A percentile compares a stretch with the other conserved stretches of the same genome.
Conservation (phyloP, 768 basidiomycete genomes). For the Termitomyces sp. region DNA sequence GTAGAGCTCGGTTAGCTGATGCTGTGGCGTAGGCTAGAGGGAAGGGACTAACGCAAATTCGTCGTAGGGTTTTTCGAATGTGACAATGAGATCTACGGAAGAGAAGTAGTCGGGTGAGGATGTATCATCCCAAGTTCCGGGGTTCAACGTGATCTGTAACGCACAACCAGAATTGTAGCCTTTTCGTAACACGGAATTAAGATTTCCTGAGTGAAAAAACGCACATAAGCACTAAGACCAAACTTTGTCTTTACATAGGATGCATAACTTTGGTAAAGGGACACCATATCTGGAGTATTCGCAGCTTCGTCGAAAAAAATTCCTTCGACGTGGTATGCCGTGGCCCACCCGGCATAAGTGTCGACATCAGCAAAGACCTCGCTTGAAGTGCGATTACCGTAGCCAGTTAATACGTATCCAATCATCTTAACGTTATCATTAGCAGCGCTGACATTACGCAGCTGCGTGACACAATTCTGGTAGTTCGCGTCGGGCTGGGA, state of each 20-base stretch:
- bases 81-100: slow-evolving; percentile 21
- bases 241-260: slow-evolving; percentile 9
- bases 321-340: slow-evolving; percentile 25
- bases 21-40: too few species aligned
- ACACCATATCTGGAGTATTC: slow-evolving; percentile 10
- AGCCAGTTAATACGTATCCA: slow-evolving; percentile 28
- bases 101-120: background rate
- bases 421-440: slow-evolving; percentile 23
- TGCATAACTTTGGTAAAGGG: slow-evolving; percentile 21
- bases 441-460: slow-evolving; percentile 6
- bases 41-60: slow-evolving; percentile 21
- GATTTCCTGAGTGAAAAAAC: slow-evolving; percentile 5
- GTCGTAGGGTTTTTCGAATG: slow-evolving; percentile 22
- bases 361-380: slow-evolving; percentile 23
- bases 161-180: background rate
- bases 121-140: background rate
- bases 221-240: slow-evolving; percentile 14
- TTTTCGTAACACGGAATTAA: background rate
- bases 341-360: slow-evolving; percentile 26
- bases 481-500: slow-evolving; percentile 26
- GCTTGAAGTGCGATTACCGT: slow-evolving; percentile 14
- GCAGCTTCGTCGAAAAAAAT: slow-evolving; percentile 35
- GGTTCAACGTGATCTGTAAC: background rate
- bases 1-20: background rate
- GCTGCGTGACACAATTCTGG: slow-evolving; percentile 23